These are phyloP conservation scores for Chlorella sp. DNA, from an alignment of 139 green algal genomes.

Conservation along the genomic window DNA sequence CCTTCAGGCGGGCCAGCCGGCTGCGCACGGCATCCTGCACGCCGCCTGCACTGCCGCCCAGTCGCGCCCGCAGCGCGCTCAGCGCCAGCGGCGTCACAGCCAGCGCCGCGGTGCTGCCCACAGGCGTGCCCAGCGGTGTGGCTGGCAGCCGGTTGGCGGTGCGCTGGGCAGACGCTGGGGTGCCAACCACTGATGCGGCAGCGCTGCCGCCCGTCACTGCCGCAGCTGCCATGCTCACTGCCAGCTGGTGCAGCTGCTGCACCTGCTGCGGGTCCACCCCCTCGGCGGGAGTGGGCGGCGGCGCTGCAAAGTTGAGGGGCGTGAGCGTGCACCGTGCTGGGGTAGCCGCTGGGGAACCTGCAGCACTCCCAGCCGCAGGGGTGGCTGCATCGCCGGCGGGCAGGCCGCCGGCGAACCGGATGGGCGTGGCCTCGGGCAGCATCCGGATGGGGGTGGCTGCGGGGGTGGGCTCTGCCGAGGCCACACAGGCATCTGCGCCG, in stretches of 20 bases:
- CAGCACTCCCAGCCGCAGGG: not conserved
- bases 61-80: conserved; percentile 19
- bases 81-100: conserved; percentile 29
- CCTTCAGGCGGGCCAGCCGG: conserved; percentile 39
- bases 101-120: not conserved
- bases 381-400: not conserved
- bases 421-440: not conserved
- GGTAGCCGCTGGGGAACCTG: not conserved
- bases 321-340: conserved; percentile 12
- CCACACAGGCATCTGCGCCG: not conserved
- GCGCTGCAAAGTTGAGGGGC: conserved; percentile 21
- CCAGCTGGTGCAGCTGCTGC: conserved; percentile 10
- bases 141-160: not conserved
- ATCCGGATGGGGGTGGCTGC: not conserved
- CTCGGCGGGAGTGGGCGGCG: not conserved
- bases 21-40: conserved; percentile 35
- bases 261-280: conserved; percentile 6
- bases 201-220: not conserved
- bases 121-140: conserved; percentile 1
- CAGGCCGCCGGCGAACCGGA: not conserved
- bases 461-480: not conserved
- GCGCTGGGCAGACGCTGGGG: not conserved
- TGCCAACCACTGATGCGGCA: not conserved
- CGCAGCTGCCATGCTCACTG: conserved; percentile 4
- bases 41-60: conserved; percentile 12